Percentiles rank a stretch among this genome's conserved stretches.
Evolutionary conservation across 352 stramenopile species (phyloP).

Genomic region (Phytophthora niederhauseri): DNA sequence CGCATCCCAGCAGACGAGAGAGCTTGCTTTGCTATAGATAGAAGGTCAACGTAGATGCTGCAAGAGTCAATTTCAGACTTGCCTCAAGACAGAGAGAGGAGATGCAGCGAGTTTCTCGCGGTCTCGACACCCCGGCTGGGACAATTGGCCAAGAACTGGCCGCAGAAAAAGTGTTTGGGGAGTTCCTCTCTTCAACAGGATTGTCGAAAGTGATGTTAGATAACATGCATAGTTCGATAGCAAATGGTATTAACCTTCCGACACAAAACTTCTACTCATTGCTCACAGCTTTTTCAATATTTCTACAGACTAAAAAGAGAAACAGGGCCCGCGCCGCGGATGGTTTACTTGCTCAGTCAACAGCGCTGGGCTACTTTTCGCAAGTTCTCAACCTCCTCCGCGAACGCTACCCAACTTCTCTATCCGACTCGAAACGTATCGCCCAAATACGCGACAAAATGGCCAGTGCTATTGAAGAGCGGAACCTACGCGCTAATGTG

Average conservation of each 20-base stretch:
- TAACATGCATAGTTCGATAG: background rate
- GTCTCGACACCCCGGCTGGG: background rate
- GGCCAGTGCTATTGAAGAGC: slow-evolving; percentile 1
- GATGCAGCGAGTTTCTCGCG: background rate
- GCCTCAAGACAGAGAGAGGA: background rate
- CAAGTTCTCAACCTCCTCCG: too few species aligned
- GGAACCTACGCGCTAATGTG: background rate
- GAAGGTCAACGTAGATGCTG: too few species aligned
- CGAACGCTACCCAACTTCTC: background rate
- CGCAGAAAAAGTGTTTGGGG: background rate
- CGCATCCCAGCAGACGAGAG: too few species aligned
- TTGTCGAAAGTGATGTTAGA: background rate
- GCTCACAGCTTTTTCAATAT: too few species aligned
- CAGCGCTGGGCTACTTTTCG: too few species aligned
- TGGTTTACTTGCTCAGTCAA: too few species aligned
- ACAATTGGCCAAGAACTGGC: background rate
- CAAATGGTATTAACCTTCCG: background rate
- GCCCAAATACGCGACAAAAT: background rate
- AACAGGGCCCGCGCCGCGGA: too few species aligned
- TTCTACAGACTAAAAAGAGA: too few species aligned
- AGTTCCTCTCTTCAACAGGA: background rate
- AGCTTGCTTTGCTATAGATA: too few species aligned
- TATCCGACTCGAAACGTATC: background rate
- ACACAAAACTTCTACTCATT: too few species aligned
- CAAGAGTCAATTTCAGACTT: background rate